phyloP scores from a whole-genome alignment of 345 rosid genomes.

The Arabis hirsuta region DNA sequence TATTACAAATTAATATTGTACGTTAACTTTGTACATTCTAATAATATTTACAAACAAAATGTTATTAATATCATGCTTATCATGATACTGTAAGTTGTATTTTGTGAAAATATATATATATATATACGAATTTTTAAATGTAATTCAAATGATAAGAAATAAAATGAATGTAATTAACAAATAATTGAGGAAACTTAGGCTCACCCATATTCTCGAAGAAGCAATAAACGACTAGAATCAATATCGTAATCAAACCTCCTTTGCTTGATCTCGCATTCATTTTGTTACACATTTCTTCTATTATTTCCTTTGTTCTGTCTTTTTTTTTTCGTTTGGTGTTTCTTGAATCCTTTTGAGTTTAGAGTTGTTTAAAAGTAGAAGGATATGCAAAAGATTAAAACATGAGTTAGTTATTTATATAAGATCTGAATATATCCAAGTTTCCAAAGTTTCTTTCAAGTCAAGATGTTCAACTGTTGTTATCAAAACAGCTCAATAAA shows the following conservation, averaged over 20 bases:
- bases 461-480: constrained; percentile 14
- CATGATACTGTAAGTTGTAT: too few relatives aligned
- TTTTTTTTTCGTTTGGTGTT: not conserved
- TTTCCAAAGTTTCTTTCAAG: not conserved
- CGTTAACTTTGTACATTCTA: too few relatives aligned
- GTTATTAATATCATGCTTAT: too few relatives aligned
- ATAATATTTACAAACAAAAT: too few relatives aligned
- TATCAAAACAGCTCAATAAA: constrained; percentile 9
- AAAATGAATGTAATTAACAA: not conserved
- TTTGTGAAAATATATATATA: not conserved
- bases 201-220: constrained; percentile 34
- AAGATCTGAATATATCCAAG: constrained; percentile 9
- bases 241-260: constrained; percentile 23
- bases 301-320: not conserved
- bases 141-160: not conserved
- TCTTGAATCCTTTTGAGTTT: not conserved
- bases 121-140: not conserved
- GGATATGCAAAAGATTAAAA: not conserved
- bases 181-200: constrained; percentile 3
- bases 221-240: constrained; percentile 27
- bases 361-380: not conserved
- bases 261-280: constrained; percentile 33
- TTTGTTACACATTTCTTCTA: constrained; percentile 1
- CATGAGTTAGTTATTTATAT: constrained; percentile 30
- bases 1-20: too few relatives aligned